Percentiles rank a stretch among this genome's conserved stretches.
Conservation (phyloP, 176 grass and related monocot species). For the Phoenix roebelenii region DNA sequence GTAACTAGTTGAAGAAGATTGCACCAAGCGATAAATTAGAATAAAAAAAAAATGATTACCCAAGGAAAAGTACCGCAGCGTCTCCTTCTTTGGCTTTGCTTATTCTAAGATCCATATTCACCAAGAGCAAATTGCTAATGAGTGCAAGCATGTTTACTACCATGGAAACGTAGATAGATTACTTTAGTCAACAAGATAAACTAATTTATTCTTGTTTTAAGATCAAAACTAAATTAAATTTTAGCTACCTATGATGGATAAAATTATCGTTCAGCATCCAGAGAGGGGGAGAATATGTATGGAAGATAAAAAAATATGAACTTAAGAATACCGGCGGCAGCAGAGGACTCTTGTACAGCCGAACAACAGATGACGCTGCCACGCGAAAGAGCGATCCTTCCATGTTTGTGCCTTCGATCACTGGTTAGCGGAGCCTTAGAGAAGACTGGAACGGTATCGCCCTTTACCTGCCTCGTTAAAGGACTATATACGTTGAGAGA, state of each 20-base stretch:
- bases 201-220: too few relatives aligned
- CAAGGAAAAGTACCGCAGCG: background rate
- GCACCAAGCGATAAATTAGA: slow-evolving; percentile 6
- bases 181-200: too few relatives aligned
- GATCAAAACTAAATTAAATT: too few relatives aligned
- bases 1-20: slow-evolving; percentile 23
- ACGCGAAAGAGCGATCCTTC: slow-evolving; percentile 25
- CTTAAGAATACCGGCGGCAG: slow-evolving; percentile 27
- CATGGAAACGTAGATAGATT: too few relatives aligned
- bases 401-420: slow-evolving; percentile 3
- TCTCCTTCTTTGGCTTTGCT: too few relatives aligned
- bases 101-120: too few relatives aligned
- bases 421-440: slow-evolving; percentile 17
- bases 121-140: too few relatives aligned
- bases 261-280: too few relatives aligned
- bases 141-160: too few relatives aligned
- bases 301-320: background rate
- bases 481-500: slow-evolving; percentile 12
- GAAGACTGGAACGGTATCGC: slow-evolving; percentile 15
- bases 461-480: slow-evolving; percentile 13
- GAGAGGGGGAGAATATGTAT: too few relatives aligned
- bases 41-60: background rate
- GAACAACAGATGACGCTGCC: slow-evolving; percentile 26
- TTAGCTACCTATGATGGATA: too few relatives aligned
- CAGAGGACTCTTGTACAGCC: slow-evolving; percentile 35